A percentile compares a stretch with the other conserved stretches of the same genome.
Conservation (phyloP, 2,329 filamentous ascomycete genomes). For the Aspergillus awamori region DNA sequence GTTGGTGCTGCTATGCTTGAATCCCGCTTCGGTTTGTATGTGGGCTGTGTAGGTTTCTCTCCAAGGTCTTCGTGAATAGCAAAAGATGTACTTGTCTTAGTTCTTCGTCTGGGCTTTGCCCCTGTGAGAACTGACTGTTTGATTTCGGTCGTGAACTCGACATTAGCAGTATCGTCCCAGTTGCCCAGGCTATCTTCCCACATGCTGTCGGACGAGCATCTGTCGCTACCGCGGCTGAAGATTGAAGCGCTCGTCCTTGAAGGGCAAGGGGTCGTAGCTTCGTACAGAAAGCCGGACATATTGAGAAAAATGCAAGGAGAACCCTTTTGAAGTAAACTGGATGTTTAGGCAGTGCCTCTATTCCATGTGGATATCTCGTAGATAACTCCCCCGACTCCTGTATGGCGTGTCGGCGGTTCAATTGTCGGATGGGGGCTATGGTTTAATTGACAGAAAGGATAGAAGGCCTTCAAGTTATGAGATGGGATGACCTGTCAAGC, state of each 20-base stretch:
- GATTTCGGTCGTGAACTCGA: conserved; percentile 48
- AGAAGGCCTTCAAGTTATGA: not conserved
- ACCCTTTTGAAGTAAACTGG: not conserved
- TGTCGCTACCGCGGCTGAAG: conserved; percentile 19
- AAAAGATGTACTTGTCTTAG: conserved; percentile 33
- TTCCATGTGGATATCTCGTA: not conserved
- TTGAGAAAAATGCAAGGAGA: not conserved
- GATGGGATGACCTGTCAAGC: not conserved
- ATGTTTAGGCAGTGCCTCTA: not conserved
- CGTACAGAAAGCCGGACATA: conserved; percentile 29
- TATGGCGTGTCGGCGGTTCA: not conserved
- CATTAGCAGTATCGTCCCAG: conserved; percentile 40
- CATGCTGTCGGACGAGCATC: conserved; percentile 26
- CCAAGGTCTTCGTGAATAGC: conserved; percentile 44
- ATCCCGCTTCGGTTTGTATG: conserved; percentile 24
- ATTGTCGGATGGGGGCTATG: not conserved
- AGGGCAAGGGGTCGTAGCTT: conserved; percentile 40
- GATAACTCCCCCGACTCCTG: not conserved
- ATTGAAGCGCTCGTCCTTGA: conserved; percentile 27
- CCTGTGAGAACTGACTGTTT: conserved; percentile 32
- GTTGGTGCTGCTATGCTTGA: conserved; percentile 15
- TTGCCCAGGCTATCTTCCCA: conserved; percentile 29
- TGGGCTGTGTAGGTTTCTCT: conserved; percentile 15
- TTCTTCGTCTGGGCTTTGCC: conserved; percentile 34
- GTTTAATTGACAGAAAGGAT: no score